Base-by-base conservation (phyloP, 2,329 filamentous ascomycete species). In the Aureobasidium sp. region DNA sequence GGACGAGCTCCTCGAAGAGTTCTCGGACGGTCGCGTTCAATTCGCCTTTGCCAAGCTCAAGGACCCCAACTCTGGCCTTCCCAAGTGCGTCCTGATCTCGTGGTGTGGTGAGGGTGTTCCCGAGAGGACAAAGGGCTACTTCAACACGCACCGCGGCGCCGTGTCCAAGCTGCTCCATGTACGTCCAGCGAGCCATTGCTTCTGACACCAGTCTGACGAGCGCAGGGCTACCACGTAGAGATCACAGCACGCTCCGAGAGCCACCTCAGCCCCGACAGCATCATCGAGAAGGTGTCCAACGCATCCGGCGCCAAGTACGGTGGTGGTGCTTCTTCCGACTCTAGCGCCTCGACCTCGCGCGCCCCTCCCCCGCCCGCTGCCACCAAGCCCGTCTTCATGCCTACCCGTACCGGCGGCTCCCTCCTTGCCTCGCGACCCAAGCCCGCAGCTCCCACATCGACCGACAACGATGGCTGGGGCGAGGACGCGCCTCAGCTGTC, bases 71-170 rank as follows among this genome's bases (percentile, higher is more conserved):
- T 90, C 88, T 2, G 79, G 81, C 23, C 83, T 99, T 17, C 91
- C 93, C 53, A 99, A 99, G 79, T 89, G 86, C 72, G 90, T 95
- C 62, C 81, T 99, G 66, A 90, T 99, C 71, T 92, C 89, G 66
- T 99, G 94, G 88, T 99, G 94, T 74, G 94, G 94, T 66, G 93
- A 95, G 71, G 94, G 94, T 67, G 94, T 99, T 17, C 94, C 94
- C n/a, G 94, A 99, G 77, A 83, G 93, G 69, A 97, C 93, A 63
- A 99, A 97, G 77, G 94, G 94, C 65, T 97, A 97, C 77, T 99
- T 99, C 73, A 96, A 90, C 66, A 96, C 91, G 76, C 93, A 99
- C 75, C 79, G 94, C 50, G 86, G 88, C 63, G 87, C 90, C 50
- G 91, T 97, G 38, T 86, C 91, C 64, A 96, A 96, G 76, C 81